phyloP scores from a whole-genome alignment of 129 eudicot species.

The Deinandra increscens region DNA sequence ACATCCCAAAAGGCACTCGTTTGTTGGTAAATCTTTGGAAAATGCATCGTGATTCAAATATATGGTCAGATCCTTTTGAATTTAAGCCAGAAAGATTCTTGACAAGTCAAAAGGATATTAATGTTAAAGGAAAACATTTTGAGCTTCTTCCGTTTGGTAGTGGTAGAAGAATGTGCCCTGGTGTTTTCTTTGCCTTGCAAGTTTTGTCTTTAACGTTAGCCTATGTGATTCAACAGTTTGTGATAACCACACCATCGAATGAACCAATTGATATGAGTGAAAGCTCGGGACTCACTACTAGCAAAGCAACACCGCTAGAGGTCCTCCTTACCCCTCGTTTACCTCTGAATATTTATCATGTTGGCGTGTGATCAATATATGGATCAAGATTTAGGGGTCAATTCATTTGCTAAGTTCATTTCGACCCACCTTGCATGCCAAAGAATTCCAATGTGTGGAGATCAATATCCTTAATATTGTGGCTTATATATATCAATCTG shows the following conservation, averaged over 20 bases:
- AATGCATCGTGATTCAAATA: slow-evolving; percentile 26
- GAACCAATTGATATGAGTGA: slow-evolving; percentile 32
- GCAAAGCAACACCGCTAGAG: slow-evolving; percentile 33
- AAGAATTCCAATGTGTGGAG: too few relatives aligned
- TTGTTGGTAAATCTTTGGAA: slow-evolving; percentile 37
- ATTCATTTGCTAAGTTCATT: too few relatives aligned
- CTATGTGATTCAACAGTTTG: slow-evolving; percentile 27
- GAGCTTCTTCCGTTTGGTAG: slow-evolving; percentile 37
- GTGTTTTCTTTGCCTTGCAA: slow-evolving; percentile 27
- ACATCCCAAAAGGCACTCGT: too few relatives aligned
- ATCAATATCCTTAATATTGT: too few relatives aligned
- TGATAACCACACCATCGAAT: neutral
- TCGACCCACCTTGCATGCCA: too few relatives aligned
- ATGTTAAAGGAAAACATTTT: slow-evolving; percentile 25
- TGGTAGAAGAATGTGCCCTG: slow-evolving; percentile 42
- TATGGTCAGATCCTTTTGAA: slow-evolving; percentile 30
- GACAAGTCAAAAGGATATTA: slow-evolving; percentile 23
- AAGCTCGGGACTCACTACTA: slow-evolving; percentile 21
- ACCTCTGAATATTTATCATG: neutral
- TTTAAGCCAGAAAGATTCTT: slow-evolving; percentile 38
- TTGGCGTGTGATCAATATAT: neutral
- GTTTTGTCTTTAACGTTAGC: slow-evolving; percentile 22
- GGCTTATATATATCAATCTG: too few relatives aligned
- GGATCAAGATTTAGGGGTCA: too few relatives aligned
- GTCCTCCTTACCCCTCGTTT: slow-evolving; percentile 32